A percentile compares a stretch with the other conserved stretches of the same genome.
Evolutionary conservation across 179 eudicot genomes (phyloP).

Genomic region (Actinidia chinensis): DNA sequence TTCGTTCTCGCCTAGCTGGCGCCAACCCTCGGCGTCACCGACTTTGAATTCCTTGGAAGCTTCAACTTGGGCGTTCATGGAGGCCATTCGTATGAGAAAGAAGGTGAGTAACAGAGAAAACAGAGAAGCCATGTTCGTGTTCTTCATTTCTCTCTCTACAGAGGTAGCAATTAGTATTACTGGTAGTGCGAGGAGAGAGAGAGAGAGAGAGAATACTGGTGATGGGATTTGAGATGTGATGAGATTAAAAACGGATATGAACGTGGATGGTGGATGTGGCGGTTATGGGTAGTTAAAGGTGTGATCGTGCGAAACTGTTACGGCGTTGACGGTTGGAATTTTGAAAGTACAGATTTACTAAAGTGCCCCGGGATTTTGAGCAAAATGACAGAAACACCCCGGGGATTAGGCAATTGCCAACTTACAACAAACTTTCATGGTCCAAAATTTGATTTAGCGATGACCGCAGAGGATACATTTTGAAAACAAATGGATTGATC

Average conservation of each 20-base stretch:
- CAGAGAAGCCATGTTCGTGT: not conserved
- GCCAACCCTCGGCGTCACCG: constrained; percentile 20
- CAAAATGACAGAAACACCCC: not conserved
- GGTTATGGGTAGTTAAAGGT: not conserved
- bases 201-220: not conserved
- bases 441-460: not conserved
- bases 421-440: not conserved
- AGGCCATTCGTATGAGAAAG: not conserved
- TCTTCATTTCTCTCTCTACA: not conserved
- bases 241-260: not conserved
- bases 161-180: not conserved
- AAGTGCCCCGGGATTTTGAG: not conserved
- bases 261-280: constrained; percentile 1
- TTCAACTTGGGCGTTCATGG: not conserved
- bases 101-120: not conserved
- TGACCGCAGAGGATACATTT: not conserved
- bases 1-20: not conserved
- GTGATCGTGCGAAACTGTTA: not conserved
- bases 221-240: not conserved
- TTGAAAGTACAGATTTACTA: not conserved
- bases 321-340: not conserved
- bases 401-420: not conserved
- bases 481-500: no score
- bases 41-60: constrained; percentile 23
- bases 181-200: not conserved